Base-by-base conservation (phyloP, 2,329 filamentous ascomycete species). In the Incumbomyces lentus region DNA sequence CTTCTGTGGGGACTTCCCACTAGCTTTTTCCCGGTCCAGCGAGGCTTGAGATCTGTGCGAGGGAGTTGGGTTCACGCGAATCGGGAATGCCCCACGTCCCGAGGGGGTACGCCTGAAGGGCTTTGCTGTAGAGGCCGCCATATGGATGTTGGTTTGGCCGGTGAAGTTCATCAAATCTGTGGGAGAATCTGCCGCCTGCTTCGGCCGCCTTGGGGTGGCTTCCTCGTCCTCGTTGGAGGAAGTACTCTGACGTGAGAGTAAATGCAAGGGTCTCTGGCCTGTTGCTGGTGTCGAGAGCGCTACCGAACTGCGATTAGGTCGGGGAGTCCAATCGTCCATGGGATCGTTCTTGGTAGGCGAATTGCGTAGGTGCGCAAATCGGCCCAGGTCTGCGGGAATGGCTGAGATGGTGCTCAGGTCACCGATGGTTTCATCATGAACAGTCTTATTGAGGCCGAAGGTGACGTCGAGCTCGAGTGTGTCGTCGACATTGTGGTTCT, bases 151-250 rank as follows among this genome's bases (percentile, higher is more conserved):
- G 49, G 82, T 73, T 56, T 88, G 85, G 49, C 92, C 86, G 0
- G 87, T 93, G 57, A 95, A 93, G 61, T 96, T 92, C 37, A 95
- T 74, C 30, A 95, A 73, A 58, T 85, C 93, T 13, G 84, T 84
- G 2, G 83, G 40, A 6, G 50, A 50, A 26, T 53, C 86, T 58
- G 84, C 74, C 64, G 58, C 64, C 36, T 67, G 70, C 5, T 45
- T 39, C 53, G 68, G 65, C 40, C 68, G 64, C 51, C 75, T 71
- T 35, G 79, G 69, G 61, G 78, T 66, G 39, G 67, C 63, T 48
- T 58, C 41, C 40, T 59, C 59, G 33, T 57, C 52, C 37, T 65
- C 59, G 17, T 58, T 57, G 38, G 66, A 62, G 26, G 67, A 64
- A 13, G 45, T 55, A 32, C 47, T 55, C 4, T 47, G 45, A 40